A percentile compares a stretch with the other conserved stretches of the same genome.
Conservation (phyloP, 257 asterid genomes). For the Solanum rostratum region DNA sequence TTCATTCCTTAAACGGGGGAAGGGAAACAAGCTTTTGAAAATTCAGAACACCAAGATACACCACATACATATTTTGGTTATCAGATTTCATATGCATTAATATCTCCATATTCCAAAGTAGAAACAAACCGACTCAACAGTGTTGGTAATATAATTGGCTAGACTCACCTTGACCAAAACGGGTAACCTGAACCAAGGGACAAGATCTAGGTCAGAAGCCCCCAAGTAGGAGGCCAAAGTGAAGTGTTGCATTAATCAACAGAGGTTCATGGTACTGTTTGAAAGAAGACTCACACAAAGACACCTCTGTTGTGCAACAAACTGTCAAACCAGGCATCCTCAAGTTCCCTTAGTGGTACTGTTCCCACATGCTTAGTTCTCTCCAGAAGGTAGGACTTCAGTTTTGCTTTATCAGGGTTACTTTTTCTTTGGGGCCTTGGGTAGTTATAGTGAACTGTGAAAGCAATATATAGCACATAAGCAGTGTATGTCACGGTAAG, state of each 20-base stretch:
- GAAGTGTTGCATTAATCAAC: background rate
- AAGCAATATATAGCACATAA: background rate
- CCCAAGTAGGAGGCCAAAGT: background rate
- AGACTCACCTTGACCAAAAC: background rate
- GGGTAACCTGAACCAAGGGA: background rate
- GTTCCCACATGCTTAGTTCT: background rate
- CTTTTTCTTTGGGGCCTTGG: background rate
- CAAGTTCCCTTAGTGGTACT: background rate
- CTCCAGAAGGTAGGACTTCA: background rate
- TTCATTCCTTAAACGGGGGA: background rate
- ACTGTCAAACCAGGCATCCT: background rate
- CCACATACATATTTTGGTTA: background rate
- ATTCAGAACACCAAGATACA: background rate
- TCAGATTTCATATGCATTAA: background rate
- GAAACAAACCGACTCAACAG: background rate
- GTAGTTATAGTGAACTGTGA: background rate
- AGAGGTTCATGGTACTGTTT: background rate
- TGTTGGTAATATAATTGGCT: background rate
- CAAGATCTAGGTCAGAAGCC: background rate
- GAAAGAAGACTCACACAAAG: background rate
- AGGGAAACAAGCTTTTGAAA: background rate
- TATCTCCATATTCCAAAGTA: background rate
- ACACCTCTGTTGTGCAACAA: background rate
- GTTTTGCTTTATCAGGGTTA: background rate
- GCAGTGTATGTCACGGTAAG: background rate